Evolutionary conservation across 1,139 yeast genomes (phyloP).

Genomic region (Kurtzmaniella natalensis): DNA sequence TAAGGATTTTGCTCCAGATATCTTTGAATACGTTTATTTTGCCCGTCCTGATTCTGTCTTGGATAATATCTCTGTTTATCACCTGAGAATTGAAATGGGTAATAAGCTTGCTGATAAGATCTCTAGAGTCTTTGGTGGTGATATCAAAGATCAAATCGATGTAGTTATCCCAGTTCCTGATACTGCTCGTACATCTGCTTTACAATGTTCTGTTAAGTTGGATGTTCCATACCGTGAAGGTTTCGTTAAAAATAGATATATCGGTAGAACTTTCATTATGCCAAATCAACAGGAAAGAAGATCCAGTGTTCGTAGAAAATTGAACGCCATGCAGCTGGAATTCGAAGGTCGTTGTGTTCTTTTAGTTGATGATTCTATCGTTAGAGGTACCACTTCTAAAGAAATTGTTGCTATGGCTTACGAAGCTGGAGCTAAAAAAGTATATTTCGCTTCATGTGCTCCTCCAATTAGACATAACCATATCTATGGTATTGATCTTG

Average conservation of each 20-base stretch:
- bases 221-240: conserved; percentile 92
- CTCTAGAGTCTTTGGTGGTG: conserved; percentile 35
- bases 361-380: conserved; percentile 94
- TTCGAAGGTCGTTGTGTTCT: conserved; percentile 82
- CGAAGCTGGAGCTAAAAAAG: conserved; percentile 94
- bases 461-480: conserved; percentile 96
- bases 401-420: conserved; percentile 97
- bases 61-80: conserved; percentile 93
- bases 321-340: conserved; percentile 95
- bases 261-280: conserved; percentile 97
- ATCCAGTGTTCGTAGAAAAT: conserved; percentile 88
- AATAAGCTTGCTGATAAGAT: conserved; percentile 78
- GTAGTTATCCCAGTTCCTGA: conserved; percentile 98
- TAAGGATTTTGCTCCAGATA: conserved; percentile 83
- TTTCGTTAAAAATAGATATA: conserved; percentile 91
- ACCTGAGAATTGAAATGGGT: conserved; percentile 94
- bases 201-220: conserved; percentile 83
- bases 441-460: conserved; percentile 94
- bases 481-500: conserved; percentile 94
- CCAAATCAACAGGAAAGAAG: conserved; percentile 95
- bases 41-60: conserved; percentile 96
- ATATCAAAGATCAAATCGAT: conserved; percentile 60
- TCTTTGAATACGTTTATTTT: conserved; percentile 95
- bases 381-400: conserved; percentile 94
- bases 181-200: conserved; percentile 90